phyloP scores from a whole-genome alignment of 257 asterid species.

The Cruciata laevipes region DNA sequence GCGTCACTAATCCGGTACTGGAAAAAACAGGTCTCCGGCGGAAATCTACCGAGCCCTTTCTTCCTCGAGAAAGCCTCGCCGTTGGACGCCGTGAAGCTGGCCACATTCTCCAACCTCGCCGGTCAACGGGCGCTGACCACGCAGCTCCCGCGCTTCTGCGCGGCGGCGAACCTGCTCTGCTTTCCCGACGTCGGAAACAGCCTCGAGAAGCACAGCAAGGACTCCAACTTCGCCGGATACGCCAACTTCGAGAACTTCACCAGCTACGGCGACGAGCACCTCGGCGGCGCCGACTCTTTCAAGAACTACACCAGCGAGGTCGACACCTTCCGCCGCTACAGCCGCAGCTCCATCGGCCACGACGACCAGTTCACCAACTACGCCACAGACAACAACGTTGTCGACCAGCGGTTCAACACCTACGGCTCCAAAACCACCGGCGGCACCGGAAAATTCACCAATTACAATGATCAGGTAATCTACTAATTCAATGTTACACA shows the following conservation, averaged over 20 bases:
- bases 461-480: slow-evolving; percentile 21
- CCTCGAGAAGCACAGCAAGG: slow-evolving; percentile 40
- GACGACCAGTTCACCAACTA: slow-evolving; percentile 46
- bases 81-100: not conserved
- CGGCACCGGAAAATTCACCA: slow-evolving; percentile 52
- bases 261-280: slow-evolving; percentile 22
- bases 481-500: no score
- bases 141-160: slow-evolving; percentile 51
- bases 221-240: slow-evolving; percentile 60
- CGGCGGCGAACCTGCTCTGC: slow-evolving; percentile 51
- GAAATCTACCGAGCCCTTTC: slow-evolving; percentile 20
- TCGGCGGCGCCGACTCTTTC: slow-evolving; percentile 53
- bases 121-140: slow-evolving; percentile 25
- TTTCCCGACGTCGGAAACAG: slow-evolving; percentile 51
- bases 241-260: slow-evolving; percentile 64
- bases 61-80: slow-evolving; percentile 10
- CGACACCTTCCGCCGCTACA: slow-evolving; percentile 64
- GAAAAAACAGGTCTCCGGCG: slow-evolving; percentile 15
- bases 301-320: slow-evolving; percentile 40
- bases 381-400: slow-evolving; percentile 45
- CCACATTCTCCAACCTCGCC: not conserved
- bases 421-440: slow-evolving; percentile 60
- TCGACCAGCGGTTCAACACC: slow-evolving; percentile 59
- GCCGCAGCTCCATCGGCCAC: slow-evolving; percentile 63
- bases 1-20: not conserved